Evolutionary conservation across 1,284 basidiomycete species (phyloP).

Genomic region (Cutaneotrichosporon spelunceum): DNA sequence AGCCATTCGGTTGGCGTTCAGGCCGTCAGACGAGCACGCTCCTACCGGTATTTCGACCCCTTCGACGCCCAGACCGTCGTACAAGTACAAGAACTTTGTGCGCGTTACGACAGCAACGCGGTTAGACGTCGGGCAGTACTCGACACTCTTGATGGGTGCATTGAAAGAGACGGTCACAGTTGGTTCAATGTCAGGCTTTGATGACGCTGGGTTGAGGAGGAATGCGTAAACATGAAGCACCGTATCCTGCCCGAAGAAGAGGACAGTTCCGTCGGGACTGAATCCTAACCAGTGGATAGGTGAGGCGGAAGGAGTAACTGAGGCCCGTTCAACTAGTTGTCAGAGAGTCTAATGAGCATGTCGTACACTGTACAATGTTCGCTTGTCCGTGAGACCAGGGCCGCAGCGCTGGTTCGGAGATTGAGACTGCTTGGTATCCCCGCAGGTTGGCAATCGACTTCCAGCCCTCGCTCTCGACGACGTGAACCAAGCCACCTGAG

Average conservation of each 20-base stretch:
- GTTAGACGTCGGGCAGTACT: constrained; percentile 28
- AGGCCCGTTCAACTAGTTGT: background rate
- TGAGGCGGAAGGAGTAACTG: background rate
- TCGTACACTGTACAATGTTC: constrained; percentile 10
- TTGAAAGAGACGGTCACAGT: constrained; percentile 31
- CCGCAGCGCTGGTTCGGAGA: background rate
- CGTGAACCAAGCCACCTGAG: constrained; percentile 10
- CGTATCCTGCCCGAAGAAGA: constrained; percentile 55
- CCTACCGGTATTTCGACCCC: constrained; percentile 40
- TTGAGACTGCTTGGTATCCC: background rate
- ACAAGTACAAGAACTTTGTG: constrained; percentile 34
- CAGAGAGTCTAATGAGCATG: no score
- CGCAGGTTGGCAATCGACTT: constrained; percentile 8
- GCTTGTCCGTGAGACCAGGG: background rate
- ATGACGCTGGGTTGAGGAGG: constrained; percentile 22
- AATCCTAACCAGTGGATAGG: constrained; percentile 58
- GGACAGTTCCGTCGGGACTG: constrained; percentile 67
- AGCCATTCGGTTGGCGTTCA: constrained; percentile 1
- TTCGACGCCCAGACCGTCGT: constrained; percentile 40
- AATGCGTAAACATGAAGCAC: constrained; percentile 43
- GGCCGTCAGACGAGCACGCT: constrained; percentile 14
- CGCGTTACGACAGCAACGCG: constrained; percentile 28
- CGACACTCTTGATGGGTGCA: constrained; percentile 22
- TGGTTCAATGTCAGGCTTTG: constrained; percentile 30
- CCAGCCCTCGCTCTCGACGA: constrained; percentile 21